These are phyloP conservation scores for Paramecium caudatum DNA, from an alignment of 73 alveolate genomes.

Conservation along the genomic window DNA sequence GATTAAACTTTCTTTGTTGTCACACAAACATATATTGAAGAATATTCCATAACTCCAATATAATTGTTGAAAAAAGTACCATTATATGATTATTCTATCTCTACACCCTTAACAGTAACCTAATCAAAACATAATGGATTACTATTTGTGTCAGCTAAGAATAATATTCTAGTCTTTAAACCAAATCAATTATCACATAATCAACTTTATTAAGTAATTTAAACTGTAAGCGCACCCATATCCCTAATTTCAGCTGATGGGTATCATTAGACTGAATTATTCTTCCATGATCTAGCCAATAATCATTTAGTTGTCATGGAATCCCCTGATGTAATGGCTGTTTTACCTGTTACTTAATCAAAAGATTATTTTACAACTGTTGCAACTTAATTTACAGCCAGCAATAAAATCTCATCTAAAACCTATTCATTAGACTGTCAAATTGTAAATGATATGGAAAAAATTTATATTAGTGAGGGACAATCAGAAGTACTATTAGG, in stretches of 20 bases:
- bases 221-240: not conserved
- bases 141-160: not conserved
- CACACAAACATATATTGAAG: not conserved
- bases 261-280: not conserved
- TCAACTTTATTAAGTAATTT: not conserved
- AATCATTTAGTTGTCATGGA: too few species aligned
- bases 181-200: not conserved
- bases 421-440: too few species aligned
- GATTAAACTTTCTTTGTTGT: not conserved
- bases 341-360: too few species aligned
- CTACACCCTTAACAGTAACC: not conserved
- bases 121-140: constrained; percentile 32
- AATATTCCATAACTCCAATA: not conserved
- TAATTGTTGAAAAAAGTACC: not conserved
- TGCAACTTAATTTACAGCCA: too few species aligned
- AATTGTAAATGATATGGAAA: not conserved
- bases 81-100: not conserved
- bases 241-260: not conserved
- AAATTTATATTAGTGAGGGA: not conserved
- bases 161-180: not conserved
- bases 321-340: too few species aligned
- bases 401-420: too few species aligned
- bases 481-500: not conserved
- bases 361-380: too few species aligned
- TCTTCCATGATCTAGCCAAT: not conserved